Percentiles rank a stretch among this genome's conserved stretches.
Conservation (phyloP, 495 filamentous ascomycete genomes). For the Thozetella sp. region DNA sequence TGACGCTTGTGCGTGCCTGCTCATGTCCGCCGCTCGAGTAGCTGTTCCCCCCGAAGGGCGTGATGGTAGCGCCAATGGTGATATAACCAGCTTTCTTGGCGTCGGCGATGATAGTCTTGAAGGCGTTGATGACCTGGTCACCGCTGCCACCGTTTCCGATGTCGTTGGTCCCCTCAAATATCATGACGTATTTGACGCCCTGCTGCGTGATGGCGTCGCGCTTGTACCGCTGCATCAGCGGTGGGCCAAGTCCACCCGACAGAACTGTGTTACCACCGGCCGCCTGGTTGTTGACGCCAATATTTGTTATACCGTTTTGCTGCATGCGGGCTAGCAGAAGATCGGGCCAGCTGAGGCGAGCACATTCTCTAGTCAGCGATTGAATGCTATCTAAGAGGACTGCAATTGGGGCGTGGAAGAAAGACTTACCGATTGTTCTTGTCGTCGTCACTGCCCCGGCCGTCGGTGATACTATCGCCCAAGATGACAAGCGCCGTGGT, state of each 20-base stretch:
- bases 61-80: constrained; percentile 64
- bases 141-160: constrained; percentile 48
- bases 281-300: constrained; percentile 63
- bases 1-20: constrained; percentile 54
- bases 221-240: constrained; percentile 56
- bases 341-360: constrained; percentile 56
- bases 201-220: constrained; percentile 58
- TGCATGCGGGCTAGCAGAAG: constrained; percentile 55
- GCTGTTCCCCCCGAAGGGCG: constrained; percentile 54
- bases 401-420: not conserved
- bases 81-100: constrained; percentile 52
- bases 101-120: constrained; percentile 54
- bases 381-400: not conserved
- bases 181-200: constrained; percentile 57
- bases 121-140: constrained; percentile 50
- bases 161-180: constrained; percentile 73
- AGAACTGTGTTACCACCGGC: constrained; percentile 68
- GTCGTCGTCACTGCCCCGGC: constrained; percentile 59
- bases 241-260: constrained; percentile 58
- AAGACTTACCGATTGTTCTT: constrained; percentile 53
- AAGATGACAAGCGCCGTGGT: constrained; percentile 54
- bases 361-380: not conserved
- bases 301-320: constrained; percentile 36
- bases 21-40: constrained; percentile 56
- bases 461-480: constrained; percentile 72